These are phyloP conservation scores for Yarrowia galli DNA, from an alignment of 1,139 yeast genomes.

Conservation along the genomic window DNA sequence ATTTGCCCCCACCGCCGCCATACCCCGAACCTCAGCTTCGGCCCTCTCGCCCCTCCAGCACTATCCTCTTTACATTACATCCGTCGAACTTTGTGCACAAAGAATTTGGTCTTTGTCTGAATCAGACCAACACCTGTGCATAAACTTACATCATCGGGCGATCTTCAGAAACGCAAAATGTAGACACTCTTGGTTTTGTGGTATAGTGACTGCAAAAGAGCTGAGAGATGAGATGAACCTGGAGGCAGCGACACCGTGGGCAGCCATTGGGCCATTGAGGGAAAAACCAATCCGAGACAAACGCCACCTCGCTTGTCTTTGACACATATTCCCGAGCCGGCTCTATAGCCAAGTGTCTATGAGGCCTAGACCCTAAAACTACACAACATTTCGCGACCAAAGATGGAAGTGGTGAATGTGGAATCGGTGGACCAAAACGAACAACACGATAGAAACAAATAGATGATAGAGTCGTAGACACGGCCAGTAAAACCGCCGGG, in stretches of 20 bases:
- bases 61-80: conserved; percentile 30
- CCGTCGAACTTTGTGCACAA: conserved; percentile 25
- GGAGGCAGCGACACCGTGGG: too few species aligned
- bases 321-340: too few species aligned
- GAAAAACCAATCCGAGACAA: too few species aligned
- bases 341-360: too few species aligned
- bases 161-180: conserved; percentile 10
- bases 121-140: conserved; percentile 24
- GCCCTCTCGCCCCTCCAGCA: conserved; percentile 23
- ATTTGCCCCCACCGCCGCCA: too few species aligned
- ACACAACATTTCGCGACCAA: background rate
- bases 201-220: too few species aligned
- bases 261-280: too few species aligned
- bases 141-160: conserved; percentile 37
- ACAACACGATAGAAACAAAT: background rate
- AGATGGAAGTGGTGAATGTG: background rate
- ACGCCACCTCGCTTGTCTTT: too few species aligned
- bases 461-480: background rate
- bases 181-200: too few species aligned
- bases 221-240: too few species aligned
- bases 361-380: background rate
- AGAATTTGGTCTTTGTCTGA: conserved; percentile 20
- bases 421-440: background rate
- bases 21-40: background rate
- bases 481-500: background rate